Evolutionary conservation across 2,329 filamentous ascomycete species (phyloP).

Genomic region (Diplodia seriata): DNA sequence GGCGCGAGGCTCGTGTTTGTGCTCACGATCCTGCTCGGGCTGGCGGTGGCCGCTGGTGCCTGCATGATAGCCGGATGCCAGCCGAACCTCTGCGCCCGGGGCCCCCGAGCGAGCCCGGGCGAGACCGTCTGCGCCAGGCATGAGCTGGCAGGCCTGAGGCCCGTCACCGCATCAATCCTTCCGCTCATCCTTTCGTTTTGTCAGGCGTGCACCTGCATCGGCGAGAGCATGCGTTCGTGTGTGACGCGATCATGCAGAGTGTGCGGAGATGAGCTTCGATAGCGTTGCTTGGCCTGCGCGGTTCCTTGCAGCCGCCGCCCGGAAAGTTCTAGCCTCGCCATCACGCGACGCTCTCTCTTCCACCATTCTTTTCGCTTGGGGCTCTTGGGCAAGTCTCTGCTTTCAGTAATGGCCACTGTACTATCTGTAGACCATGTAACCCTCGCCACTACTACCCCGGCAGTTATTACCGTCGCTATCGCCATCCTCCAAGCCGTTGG

Average conservation of each 20-base stretch:
- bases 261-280: conserved; percentile 26
- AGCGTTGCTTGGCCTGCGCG: conserved; percentile 17
- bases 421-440: background rate
- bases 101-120: background rate
- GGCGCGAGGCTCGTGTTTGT: conserved; percentile 16
- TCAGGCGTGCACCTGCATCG: conserved; percentile 5
- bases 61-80: background rate
- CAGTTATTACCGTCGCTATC: background rate
- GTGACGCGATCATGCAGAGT: conserved; percentile 23
- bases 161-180: background rate
- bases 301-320: conserved; percentile 25
- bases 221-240: conserved; percentile 11
- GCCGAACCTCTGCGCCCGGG: conserved; percentile 15
- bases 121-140: background rate
- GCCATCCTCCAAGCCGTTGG: background rate
- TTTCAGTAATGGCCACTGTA: background rate
- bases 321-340: background rate
- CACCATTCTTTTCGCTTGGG: background rate
- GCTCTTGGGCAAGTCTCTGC: background rate
- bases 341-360: background rate
- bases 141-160: background rate
- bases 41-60: background rate
- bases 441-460: background rate
- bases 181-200: background rate
- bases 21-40: background rate